These are phyloP conservation scores for Sistotremastrum niveocremeum DNA, from an alignment of 768 basidiomycete species.

Conservation along the genomic window DNA sequence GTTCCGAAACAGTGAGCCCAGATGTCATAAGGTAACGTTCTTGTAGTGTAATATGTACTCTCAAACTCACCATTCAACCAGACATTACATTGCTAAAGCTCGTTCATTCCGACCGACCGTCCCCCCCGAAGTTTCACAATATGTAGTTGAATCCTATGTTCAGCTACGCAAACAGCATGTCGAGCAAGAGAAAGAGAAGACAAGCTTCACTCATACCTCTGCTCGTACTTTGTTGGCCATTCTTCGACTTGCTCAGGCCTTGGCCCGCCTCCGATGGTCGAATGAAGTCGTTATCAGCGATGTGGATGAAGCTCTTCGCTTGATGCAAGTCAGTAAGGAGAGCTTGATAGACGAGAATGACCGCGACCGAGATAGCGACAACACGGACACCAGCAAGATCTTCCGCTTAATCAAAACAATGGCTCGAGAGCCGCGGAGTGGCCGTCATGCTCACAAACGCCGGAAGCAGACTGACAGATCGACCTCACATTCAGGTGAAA, in stretches of 20 bases:
- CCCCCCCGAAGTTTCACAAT: slow-evolving; percentile 75
- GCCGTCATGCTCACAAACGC: slow-evolving; percentile 2
- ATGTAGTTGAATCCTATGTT: slow-evolving; percentile 92
- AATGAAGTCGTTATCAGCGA: slow-evolving; percentile 71
- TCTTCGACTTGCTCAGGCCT: slow-evolving; percentile 86
- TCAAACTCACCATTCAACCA: slow-evolving; percentile 17
- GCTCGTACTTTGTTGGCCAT: slow-evolving; percentile 92
- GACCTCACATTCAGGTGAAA: slow-evolving; percentile 27
- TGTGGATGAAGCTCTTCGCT: slow-evolving; percentile 89
- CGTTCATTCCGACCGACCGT: slow-evolving; percentile 84
- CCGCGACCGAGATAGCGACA: slow-evolving; percentile 48
- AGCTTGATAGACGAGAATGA: slow-evolving; percentile 74
- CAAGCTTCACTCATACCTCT: slow-evolving; percentile 88
- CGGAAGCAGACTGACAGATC: too few species aligned
- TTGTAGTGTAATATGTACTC: not conserved
- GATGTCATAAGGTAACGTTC: slow-evolving; percentile 65
- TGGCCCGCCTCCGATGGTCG: slow-evolving; percentile 81
- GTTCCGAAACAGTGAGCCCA: slow-evolving; percentile 75
- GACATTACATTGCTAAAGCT: slow-evolving; percentile 91
- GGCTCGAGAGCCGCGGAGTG: slow-evolving; percentile 29
- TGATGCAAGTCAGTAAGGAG: slow-evolving; percentile 96
- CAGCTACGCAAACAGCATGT: slow-evolving; percentile 87
- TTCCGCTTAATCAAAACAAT: slow-evolving; percentile 87
- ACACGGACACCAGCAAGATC: slow-evolving; percentile 70
- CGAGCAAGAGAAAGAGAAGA: slow-evolving; percentile 78